Evolutionary conservation across 2,329 filamentous ascomycete species (phyloP).

Genomic region (Diaporthe vexans): DNA sequence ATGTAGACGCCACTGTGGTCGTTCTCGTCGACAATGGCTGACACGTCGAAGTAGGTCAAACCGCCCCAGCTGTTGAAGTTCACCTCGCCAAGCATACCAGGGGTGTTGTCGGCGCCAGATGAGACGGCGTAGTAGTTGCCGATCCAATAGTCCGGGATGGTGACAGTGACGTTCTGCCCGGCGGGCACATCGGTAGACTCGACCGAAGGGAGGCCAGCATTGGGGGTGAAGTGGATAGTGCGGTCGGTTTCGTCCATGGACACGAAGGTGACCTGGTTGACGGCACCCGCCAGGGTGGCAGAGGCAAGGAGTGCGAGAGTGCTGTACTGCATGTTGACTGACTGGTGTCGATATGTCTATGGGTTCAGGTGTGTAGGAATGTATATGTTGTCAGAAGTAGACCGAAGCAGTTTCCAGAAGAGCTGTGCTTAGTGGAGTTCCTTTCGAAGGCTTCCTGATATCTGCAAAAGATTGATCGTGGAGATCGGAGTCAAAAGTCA

Average conservation of each 20-base stretch:
- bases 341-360: conserved; percentile 44
- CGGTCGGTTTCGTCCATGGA: conserved; percentile 67
- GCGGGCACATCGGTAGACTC: conserved; percentile 56
- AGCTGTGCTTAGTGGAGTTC: conserved; percentile 26
- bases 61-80: conserved; percentile 53
- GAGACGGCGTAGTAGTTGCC: conserved; percentile 54
- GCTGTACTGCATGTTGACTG: conserved; percentile 70
- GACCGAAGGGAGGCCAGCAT: conserved; percentile 53
- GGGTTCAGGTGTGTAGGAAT: not conserved
- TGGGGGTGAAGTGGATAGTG: conserved; percentile 66
- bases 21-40: conserved; percentile 58
- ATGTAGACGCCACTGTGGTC: conserved; percentile 56
- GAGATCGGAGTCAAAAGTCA: conserved; percentile 39
- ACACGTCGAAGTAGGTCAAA: conserved; percentile 59
- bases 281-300: conserved; percentile 59
- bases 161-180: conserved; percentile 52
- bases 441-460: conserved; percentile 32
- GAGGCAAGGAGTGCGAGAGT: conserved; percentile 57
- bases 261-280: conserved; percentile 68
- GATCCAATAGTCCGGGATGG: conserved; percentile 47
- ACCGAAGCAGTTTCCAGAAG: conserved; percentile 21
- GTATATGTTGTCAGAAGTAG: conserved; percentile 20
- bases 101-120: conserved; percentile 49
- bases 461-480: conserved; percentile 25
- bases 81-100: conserved; percentile 56